Evolutionary conservation across 2,329 filamentous ascomycete species (phyloP), one percentile per base, ranked within the genome.

Genomic region (Aurifilum marmelostoma): DNA sequence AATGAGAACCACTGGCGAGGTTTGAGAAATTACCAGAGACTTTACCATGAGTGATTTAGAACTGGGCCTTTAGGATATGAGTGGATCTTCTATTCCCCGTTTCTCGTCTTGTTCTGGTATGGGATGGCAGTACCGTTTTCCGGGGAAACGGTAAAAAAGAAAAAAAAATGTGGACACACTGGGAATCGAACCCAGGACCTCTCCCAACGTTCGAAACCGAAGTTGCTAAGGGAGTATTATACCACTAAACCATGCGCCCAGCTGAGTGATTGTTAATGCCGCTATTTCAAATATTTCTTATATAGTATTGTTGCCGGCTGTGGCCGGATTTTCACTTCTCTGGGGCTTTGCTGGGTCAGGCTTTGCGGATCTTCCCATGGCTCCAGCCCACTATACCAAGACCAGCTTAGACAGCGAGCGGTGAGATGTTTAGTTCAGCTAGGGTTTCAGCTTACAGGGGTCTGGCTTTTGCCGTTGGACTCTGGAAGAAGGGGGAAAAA

Each of bases 131-230:
- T 8, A 4, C 34, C 34, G 34, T 34, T 34, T 34, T 34, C 34
- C 34, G 34, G 34, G 34, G 8, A 34, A 34, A 34, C 34, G 34
- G 34, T 8, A 34, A 34, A 34, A 34, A 34, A 34, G n/a, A n/a
- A n/a, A n/a, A n/a, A n/a, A n/a, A n/a, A n/a, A n/a, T n/a, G n/a
- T 60, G 58, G 58, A 60, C 58, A 60, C 58, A 60, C 58, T 60
- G 58, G 58, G 58, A 60, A 60, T 60, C 58, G 58, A 60, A 60
- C 58, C 58, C 58, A 60, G 58, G 58, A 60, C 58, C 58, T 39
- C 58, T 60, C 58, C 58, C 58, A 60, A 21, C 14, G 1, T 37
- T 3, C 29, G 11, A 37, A 60, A 8, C 34, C 2, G 24, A 34
- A n/a, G 3, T n/a, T 60, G 58, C 58, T 60, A 60, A 60, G 58